Evolutionary conservation across 805 yeast species (phyloP).

Genomic region (Naumovozyma dairenensis): DNA sequence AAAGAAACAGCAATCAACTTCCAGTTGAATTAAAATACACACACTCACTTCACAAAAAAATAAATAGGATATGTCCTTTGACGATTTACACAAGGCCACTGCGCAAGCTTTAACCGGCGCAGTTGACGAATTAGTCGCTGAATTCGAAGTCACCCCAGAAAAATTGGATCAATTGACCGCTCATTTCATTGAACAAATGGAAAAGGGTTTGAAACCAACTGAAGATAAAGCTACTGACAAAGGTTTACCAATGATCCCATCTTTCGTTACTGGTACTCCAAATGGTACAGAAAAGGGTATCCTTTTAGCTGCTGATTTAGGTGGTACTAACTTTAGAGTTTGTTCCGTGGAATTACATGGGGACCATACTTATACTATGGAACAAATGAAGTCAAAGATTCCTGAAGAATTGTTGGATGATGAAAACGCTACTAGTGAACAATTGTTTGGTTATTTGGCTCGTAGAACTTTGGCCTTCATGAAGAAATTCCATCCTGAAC

Average conservation of each 20-base stretch:
- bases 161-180: slow-evolving; percentile 31
- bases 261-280: slow-evolving; percentile 81
- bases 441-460: slow-evolving; percentile 68
- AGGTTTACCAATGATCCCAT: slow-evolving; percentile 86
- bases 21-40: background rate
- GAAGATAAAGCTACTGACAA: slow-evolving; percentile 23
- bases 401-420: slow-evolving; percentile 68
- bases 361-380: slow-evolving; percentile 62
- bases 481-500: slow-evolving; percentile 48
- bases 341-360: slow-evolving; percentile 76
- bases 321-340: slow-evolving; percentile 93
- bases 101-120: slow-evolving; percentile 17
- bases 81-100: slow-evolving; percentile 19
- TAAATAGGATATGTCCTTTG: slow-evolving; percentile 20
- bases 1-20: background rate
- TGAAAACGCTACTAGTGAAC: slow-evolving; percentile 40
- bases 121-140: slow-evolving; percentile 21
- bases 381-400: slow-evolving; percentile 69
- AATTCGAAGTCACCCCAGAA: slow-evolving; percentile 19
- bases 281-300: slow-evolving; percentile 78
- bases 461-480: slow-evolving; percentile 56
- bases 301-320: slow-evolving; percentile 83
- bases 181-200: slow-evolving; percentile 51
- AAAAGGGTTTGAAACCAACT: slow-evolving; percentile 39
- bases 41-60: background rate